Evolutionary conservation across 1,284 basidiomycete genomes (phyloP).

Genomic region (Pyrrhoderma noxium): DNA sequence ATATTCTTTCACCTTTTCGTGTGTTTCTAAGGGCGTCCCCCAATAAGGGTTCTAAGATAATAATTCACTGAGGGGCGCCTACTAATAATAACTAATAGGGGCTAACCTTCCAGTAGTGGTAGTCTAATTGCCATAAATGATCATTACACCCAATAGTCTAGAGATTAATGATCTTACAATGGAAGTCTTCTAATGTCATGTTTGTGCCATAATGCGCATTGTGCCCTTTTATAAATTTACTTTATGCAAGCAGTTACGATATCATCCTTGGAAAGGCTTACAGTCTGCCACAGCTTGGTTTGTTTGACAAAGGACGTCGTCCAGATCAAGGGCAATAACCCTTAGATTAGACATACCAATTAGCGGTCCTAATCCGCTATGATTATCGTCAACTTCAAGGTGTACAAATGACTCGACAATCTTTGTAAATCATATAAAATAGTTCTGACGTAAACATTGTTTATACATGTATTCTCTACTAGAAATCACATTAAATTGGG

Average conservation of each 20-base stretch:
- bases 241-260: neutral
- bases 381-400: too few relatives aligned
- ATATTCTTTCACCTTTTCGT: slow-evolving; percentile 54
- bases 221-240: slow-evolving; percentile 47
- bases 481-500: too few relatives aligned
- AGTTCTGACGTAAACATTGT: too few relatives aligned
- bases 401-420: too few relatives aligned
- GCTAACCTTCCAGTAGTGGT: slow-evolving; percentile 62
- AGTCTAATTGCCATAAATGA: slow-evolving; percentile 33
- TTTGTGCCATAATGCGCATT: slow-evolving; percentile 55
- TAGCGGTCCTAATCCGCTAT: too few relatives aligned
- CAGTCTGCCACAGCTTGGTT: slow-evolving; percentile 61
- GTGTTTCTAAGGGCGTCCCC: slow-evolving; percentile 59
- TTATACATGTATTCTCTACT: too few relatives aligned
- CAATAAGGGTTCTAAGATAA: slow-evolving; percentile 55
- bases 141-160: neutral
- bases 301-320: slow-evolving; percentile 70
- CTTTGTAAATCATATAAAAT: too few relatives aligned
- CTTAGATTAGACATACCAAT: slow-evolving; percentile 1
- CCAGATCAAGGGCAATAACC: slow-evolving; percentile 67
- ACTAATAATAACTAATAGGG: neutral
- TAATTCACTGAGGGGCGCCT: slow-evolving; percentile 6
- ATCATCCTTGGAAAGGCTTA: slow-evolving; percentile 29
- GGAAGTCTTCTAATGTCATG: slow-evolving; percentile 49
- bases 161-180: slow-evolving; percentile 41